These are phyloP conservation scores for Rhododendron vialii DNA, from an alignment of 148 eudicot genomes.

Conservation along the genomic window DNA sequence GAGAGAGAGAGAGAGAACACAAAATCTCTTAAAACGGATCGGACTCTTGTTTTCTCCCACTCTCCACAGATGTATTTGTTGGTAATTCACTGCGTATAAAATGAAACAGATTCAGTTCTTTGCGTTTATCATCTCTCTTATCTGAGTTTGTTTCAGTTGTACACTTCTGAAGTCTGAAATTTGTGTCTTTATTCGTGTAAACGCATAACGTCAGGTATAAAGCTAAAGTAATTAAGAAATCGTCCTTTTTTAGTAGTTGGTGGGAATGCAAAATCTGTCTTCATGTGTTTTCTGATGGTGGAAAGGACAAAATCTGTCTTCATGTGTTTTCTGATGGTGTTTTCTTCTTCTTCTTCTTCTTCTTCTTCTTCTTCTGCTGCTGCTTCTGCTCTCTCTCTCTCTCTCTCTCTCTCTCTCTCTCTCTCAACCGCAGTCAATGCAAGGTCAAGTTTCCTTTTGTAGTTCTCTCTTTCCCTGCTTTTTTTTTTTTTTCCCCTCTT, in stretches of 20 bases:
- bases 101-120: not conserved
- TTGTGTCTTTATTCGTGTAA: not conserved
- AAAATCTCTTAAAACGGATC: not conserved
- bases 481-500: accelerated
- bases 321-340: too few species aligned
- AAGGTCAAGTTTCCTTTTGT: not conserved
- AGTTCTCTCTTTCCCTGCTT: not conserved
- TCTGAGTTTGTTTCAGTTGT: not conserved
- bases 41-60: not conserved
- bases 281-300: not conserved
- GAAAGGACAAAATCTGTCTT: not conserved
- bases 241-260: not conserved
- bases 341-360: not conserved
- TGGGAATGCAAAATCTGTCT: not conserved
- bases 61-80: not conserved
- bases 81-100: not conserved
- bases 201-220: not conserved
- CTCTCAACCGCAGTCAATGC: not conserved
- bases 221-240: not conserved
- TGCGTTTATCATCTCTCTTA: not conserved
- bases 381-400: not conserved
- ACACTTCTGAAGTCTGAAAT: not conserved
- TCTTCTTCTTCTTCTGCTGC: not conserved
- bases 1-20: not conserved
- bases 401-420: not conserved